Evolutionary conservation across 306 rosid species (phyloP).

Genomic region (Gynostemma pentaphyllum): DNA sequence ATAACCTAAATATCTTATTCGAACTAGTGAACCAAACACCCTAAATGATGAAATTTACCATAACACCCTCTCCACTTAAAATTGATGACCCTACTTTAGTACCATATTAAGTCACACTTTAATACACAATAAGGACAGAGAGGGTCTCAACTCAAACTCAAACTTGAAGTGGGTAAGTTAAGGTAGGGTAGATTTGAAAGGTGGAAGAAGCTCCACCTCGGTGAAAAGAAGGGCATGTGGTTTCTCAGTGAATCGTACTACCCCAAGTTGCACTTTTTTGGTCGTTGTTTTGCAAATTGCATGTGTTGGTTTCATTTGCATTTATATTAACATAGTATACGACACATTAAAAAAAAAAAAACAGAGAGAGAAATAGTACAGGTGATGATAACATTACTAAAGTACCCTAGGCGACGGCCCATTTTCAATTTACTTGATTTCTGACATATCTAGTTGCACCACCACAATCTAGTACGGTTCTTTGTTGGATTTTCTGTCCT

Average conservation of each 20-base stretch:
- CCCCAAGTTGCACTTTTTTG: conserved; percentile 10
- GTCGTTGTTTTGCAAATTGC: not conserved
- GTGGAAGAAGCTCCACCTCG: conserved; percentile 9
- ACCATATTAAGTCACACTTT: too few species aligned
- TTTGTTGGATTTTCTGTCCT: not conserved
- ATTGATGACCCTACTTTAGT: too few species aligned
- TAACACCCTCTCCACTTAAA: too few species aligned
- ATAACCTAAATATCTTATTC: too few species aligned
- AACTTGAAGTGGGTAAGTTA: not conserved
- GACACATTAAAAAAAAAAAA: not conserved
- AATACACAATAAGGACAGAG: not conserved
- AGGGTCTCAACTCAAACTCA: too few species aligned
- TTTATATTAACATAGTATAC: too few species aligned
- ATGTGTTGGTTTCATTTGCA: conserved; percentile 3
- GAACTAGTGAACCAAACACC: too few species aligned
- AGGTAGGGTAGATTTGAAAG: conserved; percentile 1
- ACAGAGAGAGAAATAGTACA: not conserved
- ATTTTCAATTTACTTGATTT: not conserved
- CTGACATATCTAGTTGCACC: conserved; percentile 7
- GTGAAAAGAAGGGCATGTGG: conserved; percentile 2
- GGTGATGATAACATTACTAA: too few species aligned
- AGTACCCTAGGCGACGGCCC: not conserved
- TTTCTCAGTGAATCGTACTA: not conserved
- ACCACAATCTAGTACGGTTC: conserved; percentile 3
- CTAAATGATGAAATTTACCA: too few species aligned